A percentile compares a stretch with the other conserved stretches of the same genome.
phyloP scores from a whole-genome alignment of 1,284 basidiomycete species.

The Heterobasidion parviporum region DNA sequence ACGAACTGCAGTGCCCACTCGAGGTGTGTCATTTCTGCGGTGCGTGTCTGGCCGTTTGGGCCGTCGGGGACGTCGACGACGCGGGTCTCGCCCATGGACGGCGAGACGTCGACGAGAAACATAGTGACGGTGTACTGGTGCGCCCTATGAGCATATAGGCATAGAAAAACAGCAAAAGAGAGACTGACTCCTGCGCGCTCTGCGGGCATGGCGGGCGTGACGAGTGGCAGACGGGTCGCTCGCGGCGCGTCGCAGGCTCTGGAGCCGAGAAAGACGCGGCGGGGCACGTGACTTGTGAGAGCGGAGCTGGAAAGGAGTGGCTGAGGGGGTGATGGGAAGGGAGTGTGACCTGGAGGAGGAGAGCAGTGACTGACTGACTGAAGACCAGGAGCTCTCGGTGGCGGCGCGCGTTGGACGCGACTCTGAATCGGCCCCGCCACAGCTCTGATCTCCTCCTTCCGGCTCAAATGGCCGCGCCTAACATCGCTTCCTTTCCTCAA shows the following conservation, averaged over 20 bases:
- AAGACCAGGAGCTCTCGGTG: background rate
- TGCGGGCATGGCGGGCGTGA: conserved; percentile 43
- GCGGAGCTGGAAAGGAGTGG: conserved; percentile 1
- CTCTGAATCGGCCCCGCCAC: conserved; percentile 10
- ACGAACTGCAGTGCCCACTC: conserved; percentile 81
- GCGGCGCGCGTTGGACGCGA: conserved; percentile 13
- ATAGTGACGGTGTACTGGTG: conserved; percentile 71
- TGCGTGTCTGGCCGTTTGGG: conserved; percentile 41
- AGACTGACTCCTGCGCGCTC: conserved; percentile 63
- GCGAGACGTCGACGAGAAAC: conserved; percentile 84
- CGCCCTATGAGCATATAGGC: background rate
- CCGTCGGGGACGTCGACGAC: conserved; percentile 49
- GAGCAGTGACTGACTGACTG: no score
- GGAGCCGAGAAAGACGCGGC: no score
- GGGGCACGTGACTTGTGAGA: conserved; percentile 5
- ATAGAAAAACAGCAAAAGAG: no score
- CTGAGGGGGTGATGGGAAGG: background rate
- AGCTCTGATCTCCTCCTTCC: conserved; percentile 4
- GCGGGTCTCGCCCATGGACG: conserved; percentile 69
- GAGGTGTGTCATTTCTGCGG: conserved; percentile 63
- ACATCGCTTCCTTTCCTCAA: conserved; percentile 17
- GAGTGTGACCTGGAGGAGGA: background rate
- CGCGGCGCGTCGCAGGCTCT: conserved; percentile 7
- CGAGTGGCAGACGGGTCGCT: conserved; percentile 16
- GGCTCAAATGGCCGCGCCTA: conserved; percentile 21